Percentiles rank a stretch among this genome's conserved stretches.
phyloP scores from a whole-genome alignment of 1,139 yeast genomes.

The Scheffersomyces stambukii region DNA sequence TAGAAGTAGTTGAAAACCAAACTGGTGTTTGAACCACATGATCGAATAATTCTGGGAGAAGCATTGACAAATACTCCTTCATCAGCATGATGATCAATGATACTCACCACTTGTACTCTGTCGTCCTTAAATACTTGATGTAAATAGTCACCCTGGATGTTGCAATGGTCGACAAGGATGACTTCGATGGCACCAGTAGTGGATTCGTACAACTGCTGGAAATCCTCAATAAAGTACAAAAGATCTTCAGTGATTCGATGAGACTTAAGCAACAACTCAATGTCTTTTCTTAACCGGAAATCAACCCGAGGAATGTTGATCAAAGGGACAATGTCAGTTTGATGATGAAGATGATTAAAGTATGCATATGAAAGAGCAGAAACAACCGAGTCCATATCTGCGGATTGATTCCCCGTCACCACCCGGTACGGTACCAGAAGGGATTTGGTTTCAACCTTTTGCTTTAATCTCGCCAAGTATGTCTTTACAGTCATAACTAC shows the following conservation, averaged over 20 bases:
- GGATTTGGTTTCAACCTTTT: conserved; percentile 12
- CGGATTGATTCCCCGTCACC: conserved; percentile 83
- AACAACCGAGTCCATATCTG: conserved; percentile 83
- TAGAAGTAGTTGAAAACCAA: conserved; percentile 65
- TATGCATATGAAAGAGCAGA: conserved; percentile 72
- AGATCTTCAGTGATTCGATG: conserved; percentile 45
- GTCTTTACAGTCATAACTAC: conserved; percentile 19
- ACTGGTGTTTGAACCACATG: conserved; percentile 76
- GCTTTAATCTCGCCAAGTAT: conserved; percentile 19
- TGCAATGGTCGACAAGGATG: conserved; percentile 80
- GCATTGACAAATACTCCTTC: conserved; percentile 47
- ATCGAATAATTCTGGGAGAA: conserved; percentile 55
- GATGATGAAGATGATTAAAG: conserved; percentile 23
- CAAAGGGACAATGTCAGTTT: conserved; percentile 50
- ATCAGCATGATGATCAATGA: conserved; percentile 88
- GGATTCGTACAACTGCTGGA: conserved; percentile 19
- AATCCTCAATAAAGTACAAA: conserved; percentile 67
- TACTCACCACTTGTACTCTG: conserved; percentile 42
- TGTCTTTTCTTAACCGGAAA: conserved; percentile 66
- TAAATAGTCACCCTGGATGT: conserved; percentile 49
- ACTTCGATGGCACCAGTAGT: conserved; percentile 30
- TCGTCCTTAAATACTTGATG: conserved; percentile 19
- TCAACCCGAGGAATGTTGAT: conserved; percentile 70
- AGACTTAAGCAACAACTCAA: conserved; percentile 48
- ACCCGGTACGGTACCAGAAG: conserved; percentile 27